Percentiles rank a stretch among this genome's conserved stretches.
phyloP scores from a whole-genome alignment of 306 rosid species.

The Fragaria ananassa region DNA sequence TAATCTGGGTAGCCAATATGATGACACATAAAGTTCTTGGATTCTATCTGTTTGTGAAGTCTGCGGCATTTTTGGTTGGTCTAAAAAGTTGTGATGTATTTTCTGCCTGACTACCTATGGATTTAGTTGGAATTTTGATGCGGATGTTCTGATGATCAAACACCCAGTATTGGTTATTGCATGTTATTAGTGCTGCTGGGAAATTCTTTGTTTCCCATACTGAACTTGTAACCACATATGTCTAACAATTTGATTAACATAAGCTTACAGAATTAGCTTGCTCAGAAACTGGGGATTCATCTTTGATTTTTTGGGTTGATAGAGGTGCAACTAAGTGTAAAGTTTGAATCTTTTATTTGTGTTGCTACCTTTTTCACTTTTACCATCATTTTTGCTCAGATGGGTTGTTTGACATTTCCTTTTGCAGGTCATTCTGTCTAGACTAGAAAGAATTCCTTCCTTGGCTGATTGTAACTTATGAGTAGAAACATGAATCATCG shows the following conservation, averaged over 20 bases:
- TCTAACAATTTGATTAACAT: background rate
- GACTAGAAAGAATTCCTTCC: constrained; percentile 21
- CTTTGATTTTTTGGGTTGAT: background rate
- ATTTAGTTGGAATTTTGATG: background rate
- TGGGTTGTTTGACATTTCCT: constrained; percentile 1
- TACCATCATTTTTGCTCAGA: constrained; percentile 11
- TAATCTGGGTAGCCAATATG: background rate
- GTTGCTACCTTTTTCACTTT: background rate
- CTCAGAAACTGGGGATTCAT: background rate
- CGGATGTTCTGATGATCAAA: background rate
- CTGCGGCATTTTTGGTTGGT: background rate
- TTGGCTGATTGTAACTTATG: constrained; percentile 37
- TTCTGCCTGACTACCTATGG: background rate
- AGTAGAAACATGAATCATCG: constrained; percentile 39
- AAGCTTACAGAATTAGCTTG: background rate
- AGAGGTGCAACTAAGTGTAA: background rate
- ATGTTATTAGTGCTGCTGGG: background rate
- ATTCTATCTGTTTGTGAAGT: background rate
- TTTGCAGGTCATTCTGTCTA: constrained; percentile 24
- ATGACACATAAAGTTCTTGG: background rate
- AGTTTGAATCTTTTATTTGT: background rate
- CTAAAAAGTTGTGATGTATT: no score
- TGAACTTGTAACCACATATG: background rate
- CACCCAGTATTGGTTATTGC: background rate
- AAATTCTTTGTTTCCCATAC: background rate